A percentile compares a stretch with the other conserved stretches of the same genome.
These are phyloP conservation scores for Gyromitra esculenta DNA, from an alignment of 2,329 filamentous ascomycete genomes.

Conservation along the genomic window DNA sequence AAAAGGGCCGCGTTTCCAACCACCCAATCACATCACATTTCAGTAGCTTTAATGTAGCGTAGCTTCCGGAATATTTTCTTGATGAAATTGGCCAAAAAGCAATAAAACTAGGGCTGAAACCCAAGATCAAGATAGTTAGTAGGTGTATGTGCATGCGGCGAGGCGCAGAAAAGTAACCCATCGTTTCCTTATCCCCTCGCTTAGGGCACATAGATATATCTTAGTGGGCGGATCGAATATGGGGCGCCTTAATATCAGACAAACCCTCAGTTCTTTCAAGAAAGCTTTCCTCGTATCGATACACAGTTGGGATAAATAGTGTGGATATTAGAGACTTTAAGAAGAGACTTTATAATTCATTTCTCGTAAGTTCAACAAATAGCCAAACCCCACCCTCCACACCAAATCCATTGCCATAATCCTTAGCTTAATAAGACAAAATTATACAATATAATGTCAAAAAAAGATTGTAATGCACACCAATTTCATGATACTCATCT, in stretches of 20 bases:
- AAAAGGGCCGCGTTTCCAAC: background rate
- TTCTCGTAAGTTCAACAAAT: conserved; percentile 7
- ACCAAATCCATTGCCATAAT: conserved; percentile 12
- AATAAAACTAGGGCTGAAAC: background rate
- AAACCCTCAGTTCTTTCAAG: too few species aligned
- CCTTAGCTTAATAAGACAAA: background rate
- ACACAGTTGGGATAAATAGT: background rate
- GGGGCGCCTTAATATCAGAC: background rate
- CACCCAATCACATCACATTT: background rate
- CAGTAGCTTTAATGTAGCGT: background rate
- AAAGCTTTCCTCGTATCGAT: background rate
- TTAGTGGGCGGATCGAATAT: too few species aligned
- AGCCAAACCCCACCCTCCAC: background rate
- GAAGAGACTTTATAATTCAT: conserved; percentile 38
- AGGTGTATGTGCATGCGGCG: too few species aligned
- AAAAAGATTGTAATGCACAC: conserved; percentile 15
- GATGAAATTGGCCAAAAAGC: background rate
- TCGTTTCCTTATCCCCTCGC: too few species aligned
- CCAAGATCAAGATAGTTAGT: too few species aligned
- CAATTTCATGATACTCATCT: background rate
- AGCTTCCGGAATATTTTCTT: background rate
- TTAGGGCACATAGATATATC: too few species aligned
- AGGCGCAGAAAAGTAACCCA: too few species aligned
- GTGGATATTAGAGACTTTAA: background rate
- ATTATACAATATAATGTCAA: conserved; percentile 11